phyloP scores from a whole-genome alignment of 169 alveolate species.

The Plasmodium vivax region DNA sequence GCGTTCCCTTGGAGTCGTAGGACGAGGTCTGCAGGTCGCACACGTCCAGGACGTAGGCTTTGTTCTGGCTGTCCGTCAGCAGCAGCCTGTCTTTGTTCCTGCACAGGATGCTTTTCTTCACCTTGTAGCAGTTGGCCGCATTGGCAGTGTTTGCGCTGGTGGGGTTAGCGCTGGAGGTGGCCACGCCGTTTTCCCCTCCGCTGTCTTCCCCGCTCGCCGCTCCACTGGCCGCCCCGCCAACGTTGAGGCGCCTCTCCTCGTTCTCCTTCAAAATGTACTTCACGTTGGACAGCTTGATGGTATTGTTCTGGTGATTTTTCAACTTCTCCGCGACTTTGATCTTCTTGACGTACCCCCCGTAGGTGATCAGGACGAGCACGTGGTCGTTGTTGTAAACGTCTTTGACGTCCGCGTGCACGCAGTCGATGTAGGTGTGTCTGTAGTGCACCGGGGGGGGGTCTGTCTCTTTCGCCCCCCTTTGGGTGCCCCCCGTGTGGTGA shows the following conservation, averaged over 20 bases:
- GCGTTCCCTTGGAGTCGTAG: slow-evolving; percentile 66
- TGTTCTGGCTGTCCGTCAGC: slow-evolving; percentile 44
- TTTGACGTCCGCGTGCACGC: slow-evolving; percentile 8
- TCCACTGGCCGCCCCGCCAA: neutral
- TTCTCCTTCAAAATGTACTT: slow-evolving; percentile 70
- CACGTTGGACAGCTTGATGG: slow-evolving; percentile 44
- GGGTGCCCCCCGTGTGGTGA: neutral
- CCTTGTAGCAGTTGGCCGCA: slow-evolving; percentile 12
- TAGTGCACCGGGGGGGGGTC: neutral
- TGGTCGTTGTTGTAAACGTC: slow-evolving; percentile 57
- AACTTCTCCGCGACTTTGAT: slow-evolving; percentile 50
- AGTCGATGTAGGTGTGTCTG: slow-evolving; percentile 63
- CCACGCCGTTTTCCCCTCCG: neutral
- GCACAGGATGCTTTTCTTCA: slow-evolving; percentile 49
- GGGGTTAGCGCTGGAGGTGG: neutral
- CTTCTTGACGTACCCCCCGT: slow-evolving; percentile 69
- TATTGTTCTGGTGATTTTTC: slow-evolving; percentile 59
- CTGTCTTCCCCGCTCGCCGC: neutral
- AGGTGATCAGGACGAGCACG: slow-evolving; percentile 47
- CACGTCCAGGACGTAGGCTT: slow-evolving; percentile 51
- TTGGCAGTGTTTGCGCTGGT: slow-evolving; percentile 1
- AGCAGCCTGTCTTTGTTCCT: slow-evolving; percentile 47
- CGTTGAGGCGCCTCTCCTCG: slow-evolving; percentile 12
- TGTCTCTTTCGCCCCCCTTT: neutral
- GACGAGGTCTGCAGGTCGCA: slow-evolving; percentile 33